Base-by-base conservation (phyloP, 2,329 filamentous ascomycete genomes). In the Clarireedia paspali region DNA sequence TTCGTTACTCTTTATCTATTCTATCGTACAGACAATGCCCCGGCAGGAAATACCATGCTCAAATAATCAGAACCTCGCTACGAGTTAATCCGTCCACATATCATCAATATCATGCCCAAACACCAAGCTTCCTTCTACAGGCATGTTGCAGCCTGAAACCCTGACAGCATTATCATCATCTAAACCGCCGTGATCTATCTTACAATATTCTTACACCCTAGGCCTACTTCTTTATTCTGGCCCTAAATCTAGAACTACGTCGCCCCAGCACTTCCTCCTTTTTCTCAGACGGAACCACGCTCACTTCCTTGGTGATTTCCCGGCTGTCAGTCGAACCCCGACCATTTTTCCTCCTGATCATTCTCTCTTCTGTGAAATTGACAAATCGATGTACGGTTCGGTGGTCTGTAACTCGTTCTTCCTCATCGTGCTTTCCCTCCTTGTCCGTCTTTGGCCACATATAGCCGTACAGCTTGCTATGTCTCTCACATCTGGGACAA, bases 381-480 rank as follows among this genome's bases (percentile, higher is more conserved):
- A 96, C 73, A 66, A 96, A 96, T 0, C 92, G 86, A 70, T 96
- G 88, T 3, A 97, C 80, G 0, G 80, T 85, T n/a, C 92, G 79
- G 67, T 96, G 91, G 68, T 97, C 92, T 58, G 94, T 77, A 0
- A 70, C 61, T 9, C 83, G 73, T 67, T 85, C 80, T 62, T 87
- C 83, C 56, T 81, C 84, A 68, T 97, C 94, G 20, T 80, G 71
- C 15, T 83, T 82, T 0, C 89, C 89, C 26, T 87, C 83, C 59
- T 79, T 87, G 58, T 96, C 88, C 0, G 94, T 97, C 75, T 99
- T 96, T 5, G 94, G 94, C 94, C 94, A 99, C 56, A 87, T 78
- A 67, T 88, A 96, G 0, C 95, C 95, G 69, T 97, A 99, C 0
- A 99, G 75, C 74, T 95, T 97, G 15, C 89, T 95, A 68, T 99